Evolutionary conservation across 2,329 filamentous ascomycete genomes (phyloP), one percentile per base, ranked within the genome.

Genomic region (Parastagonospora avenae): DNA sequence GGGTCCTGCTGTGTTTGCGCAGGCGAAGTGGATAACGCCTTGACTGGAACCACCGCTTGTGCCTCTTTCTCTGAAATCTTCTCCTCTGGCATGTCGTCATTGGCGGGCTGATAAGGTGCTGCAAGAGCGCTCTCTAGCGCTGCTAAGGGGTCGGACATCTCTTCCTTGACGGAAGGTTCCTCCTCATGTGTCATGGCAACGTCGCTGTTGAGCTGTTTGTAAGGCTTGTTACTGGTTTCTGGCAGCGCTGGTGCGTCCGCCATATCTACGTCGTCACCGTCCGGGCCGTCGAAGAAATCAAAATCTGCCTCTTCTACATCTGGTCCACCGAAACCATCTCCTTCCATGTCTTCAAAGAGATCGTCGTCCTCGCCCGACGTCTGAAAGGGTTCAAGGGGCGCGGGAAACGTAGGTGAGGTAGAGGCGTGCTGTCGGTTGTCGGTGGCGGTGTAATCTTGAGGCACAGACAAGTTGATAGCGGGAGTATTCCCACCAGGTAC

Each of bases 221-320:
- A 4, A 8, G 8, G 4, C 11, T 42, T n/a, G 6, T 28, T 12
- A 30, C 57, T 62, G 11, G 27, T 54, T 8, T 69, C 59, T 14
- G 62, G 49, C 2, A 53, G 32, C 4, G 54, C 38, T 8, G 62
- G 54, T 8, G 62, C 66, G 42, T 72, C 70, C 12, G 64, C 39
- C 66, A 75, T 72, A 19, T 70, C 64, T 16, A 68, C 55, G 27
- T 72, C 70, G n/a, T 69, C 72, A 36, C 70, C 76, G 40, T 75
- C 76, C 2, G 80, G 80, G 54, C 88, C 86, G 62, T 93, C 89
- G 60, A 93, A 93, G 71, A 92, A 93, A 67, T 84, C 90, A 68
- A 93, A 93, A 66, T 94, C 90, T 5, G 85, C 89, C 60, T 94
- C 90, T 1, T 88, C 92, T n/a, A 93, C 78, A n/a, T 77, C 84